Percentiles rank a stretch among this genome's conserved stretches.
phyloP scores from a whole-genome alignment of 164 flowering plant species.

The Umbellularia californica region DNA sequence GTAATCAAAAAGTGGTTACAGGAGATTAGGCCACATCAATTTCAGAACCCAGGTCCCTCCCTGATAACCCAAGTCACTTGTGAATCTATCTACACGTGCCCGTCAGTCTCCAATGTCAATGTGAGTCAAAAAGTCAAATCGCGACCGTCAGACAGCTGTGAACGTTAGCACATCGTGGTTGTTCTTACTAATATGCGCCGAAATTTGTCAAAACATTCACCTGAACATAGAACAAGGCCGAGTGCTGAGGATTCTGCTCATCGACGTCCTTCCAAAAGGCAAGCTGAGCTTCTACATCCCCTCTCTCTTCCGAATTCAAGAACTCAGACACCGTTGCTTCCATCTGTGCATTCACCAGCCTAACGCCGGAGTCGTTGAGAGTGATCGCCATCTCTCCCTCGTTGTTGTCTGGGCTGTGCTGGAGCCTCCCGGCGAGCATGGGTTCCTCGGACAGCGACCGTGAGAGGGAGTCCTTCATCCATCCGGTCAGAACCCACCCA shows the following conservation, averaged over 20 bases:
- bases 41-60: too few relatives aligned
- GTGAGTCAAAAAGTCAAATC: neutral
- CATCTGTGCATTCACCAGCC: slow-evolving; percentile 10
- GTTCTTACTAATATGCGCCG: neutral
- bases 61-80: too few relatives aligned
- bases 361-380: slow-evolving; percentile 9
- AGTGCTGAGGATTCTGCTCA: slow-evolving; percentile 6
- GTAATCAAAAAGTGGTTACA: too few relatives aligned
- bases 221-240: slow-evolving; percentile 15
- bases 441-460: slow-evolving; percentile 5
- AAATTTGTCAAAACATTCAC: neutral
- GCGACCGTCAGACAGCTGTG: neutral
- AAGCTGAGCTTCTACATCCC: slow-evolving; percentile 6
- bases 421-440: slow-evolving; percentile 8
- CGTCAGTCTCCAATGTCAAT: too few relatives aligned
- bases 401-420: neutral
- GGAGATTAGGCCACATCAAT: too few relatives aligned
- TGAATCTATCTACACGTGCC: too few relatives aligned
- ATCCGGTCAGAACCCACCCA: slow-evolving; percentile 2
- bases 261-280: slow-evolving; percentile 13
- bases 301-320: neutral
- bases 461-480: slow-evolving; percentile 14
- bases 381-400: neutral
- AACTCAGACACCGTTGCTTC: slow-evolving; percentile 3
- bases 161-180: neutral